Evolutionary conservation across 2,329 filamentous ascomycete genomes (phyloP), one percentile per base, ranked within the genome.

Genomic region (Neocatenulostroma microsporum): DNA sequence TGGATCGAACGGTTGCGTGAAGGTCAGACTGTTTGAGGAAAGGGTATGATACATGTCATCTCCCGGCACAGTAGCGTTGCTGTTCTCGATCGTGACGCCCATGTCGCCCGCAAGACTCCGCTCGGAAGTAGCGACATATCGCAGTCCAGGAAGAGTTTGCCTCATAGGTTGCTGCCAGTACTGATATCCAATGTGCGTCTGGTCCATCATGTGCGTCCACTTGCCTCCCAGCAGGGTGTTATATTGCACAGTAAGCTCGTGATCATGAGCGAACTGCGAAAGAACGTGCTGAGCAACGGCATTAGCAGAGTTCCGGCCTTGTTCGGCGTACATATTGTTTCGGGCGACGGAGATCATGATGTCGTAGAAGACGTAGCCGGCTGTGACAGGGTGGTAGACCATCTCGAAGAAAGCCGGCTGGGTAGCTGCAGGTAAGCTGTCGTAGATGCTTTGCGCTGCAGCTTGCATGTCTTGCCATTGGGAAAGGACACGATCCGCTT

Each of bases 101-200:
- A 84, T 63, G 36, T 78, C 68, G 6, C 80, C 80, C 0, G 74
- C 70, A 5, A 82, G 62, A 4, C 72, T 71, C 10, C 68, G 68
- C 35, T 80, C 74, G 2, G 66, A 60, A 2, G 66, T 67, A 53
- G 80, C 74, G 1, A 80, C 73, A 45, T 74, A 79, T 4, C 69
- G 61, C 44, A 82, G 66, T 6, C 73, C 69, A 0, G 80, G 78
- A 1, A 81, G 68, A 0, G 72, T 71, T 51, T 84, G 81, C 21
- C 78, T 67, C 80, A 83, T 83, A 1, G 81, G 78, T 54, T 84
- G 80, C 58, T 84, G 80, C 79, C 79, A 68, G 46, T 62, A 62
- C 50, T 61, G 53, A 27, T 72, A 70, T 2, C 68, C 67, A 19
- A 69, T 59, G 37, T 73, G 68, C 66, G 54, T 81, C 76, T 44